A percentile compares a stretch with the other conserved stretches of the same genome.
These are phyloP conservation scores for Hymenoscyphus repandus DNA, from an alignment of 2,329 filamentous ascomycete genomes.

Conservation along the genomic window DNA sequence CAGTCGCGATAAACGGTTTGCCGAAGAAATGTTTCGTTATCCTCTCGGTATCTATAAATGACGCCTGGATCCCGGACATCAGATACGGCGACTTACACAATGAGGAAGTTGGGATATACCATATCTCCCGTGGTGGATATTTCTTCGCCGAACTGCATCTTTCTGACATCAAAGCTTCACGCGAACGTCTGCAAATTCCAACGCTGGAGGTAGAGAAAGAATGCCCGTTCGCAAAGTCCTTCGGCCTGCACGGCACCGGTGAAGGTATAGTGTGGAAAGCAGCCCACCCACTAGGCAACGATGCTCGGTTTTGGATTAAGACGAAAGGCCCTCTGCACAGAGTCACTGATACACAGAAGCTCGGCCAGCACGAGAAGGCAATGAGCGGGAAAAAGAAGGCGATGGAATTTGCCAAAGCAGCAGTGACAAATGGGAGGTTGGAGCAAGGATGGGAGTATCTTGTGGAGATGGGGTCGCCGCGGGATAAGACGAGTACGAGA, in stretches of 20 bases:
- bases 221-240: slow-evolving; percentile 22
- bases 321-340: slow-evolving; percentile 18
- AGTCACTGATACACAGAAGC: slow-evolving; percentile 5
- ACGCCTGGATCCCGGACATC: slow-evolving; percentile 17
- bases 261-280: slow-evolving; percentile 27
- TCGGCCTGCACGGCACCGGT: slow-evolving; percentile 17
- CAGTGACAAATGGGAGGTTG: slow-evolving; percentile 15
- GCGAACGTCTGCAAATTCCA: slow-evolving; percentile 2
- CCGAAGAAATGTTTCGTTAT: slow-evolving; percentile 21
- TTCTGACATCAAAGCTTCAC: not conserved
- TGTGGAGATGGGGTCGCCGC: slow-evolving; percentile 12
- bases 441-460: slow-evolving; percentile 20
- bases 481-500: slow-evolving; percentile 2
- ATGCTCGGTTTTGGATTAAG: slow-evolving; percentile 23
- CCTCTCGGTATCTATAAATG: slow-evolving; percentile 18
- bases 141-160: slow-evolving; percentile 2
- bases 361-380: not conserved
- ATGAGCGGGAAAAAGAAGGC: slow-evolving; percentile 2
- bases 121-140: slow-evolving; percentile 21
- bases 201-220: slow-evolving; percentile 19
- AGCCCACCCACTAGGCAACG: slow-evolving; percentile 12
- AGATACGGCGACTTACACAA: slow-evolving; percentile 17
- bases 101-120: slow-evolving; percentile 12
- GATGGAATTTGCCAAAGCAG: slow-evolving; percentile 13
- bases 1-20: slow-evolving; percentile 12